Conservation (phyloP, 805 yeast genomes). For the Saturnispora saitoi region DNA sequence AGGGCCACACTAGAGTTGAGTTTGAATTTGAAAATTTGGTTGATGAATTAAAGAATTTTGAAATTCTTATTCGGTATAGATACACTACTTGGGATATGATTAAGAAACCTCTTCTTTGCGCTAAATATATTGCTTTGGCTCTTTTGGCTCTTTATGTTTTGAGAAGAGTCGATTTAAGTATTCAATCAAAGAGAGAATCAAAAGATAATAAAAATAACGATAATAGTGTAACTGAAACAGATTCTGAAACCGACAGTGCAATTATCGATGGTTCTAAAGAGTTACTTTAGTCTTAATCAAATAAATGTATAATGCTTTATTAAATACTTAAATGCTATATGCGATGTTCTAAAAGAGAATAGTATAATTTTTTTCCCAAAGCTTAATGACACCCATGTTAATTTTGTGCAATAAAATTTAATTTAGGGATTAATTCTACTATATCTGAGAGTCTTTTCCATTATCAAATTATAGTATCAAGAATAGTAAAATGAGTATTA, state of each 20-base stretch:
- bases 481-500: too few species aligned
- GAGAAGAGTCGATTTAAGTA: slow-evolving; percentile 36
- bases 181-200: slow-evolving; percentile 15
- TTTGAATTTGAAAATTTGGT: slow-evolving; percentile 52
- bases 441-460: too few species aligned
- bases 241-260: not conserved
- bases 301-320: not conserved
- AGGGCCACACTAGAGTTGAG: slow-evolving; percentile 72
- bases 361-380: too few species aligned
- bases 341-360: not conserved
- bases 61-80: slow-evolving; percentile 53
- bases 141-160: slow-evolving; percentile 45
- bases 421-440: too few species aligned
- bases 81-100: slow-evolving; percentile 46
- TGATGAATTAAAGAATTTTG: slow-evolving; percentile 54
- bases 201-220: not conserved
- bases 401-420: too few species aligned
- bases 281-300: not conserved
- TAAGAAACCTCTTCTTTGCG: slow-evolving; percentile 58
- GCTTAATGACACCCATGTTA: too few species aligned
- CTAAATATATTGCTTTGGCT: slow-evolving; percentile 53
- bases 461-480: too few species aligned
- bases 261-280: not conserved
- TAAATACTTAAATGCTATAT: not conserved
- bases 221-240: not conserved